A percentile compares a stretch with the other conserved stretches of the same genome.
These are phyloP conservation scores for Luffa aegyptiaca DNA, from an alignment of 306 rosid species.

Conservation along the genomic window DNA sequence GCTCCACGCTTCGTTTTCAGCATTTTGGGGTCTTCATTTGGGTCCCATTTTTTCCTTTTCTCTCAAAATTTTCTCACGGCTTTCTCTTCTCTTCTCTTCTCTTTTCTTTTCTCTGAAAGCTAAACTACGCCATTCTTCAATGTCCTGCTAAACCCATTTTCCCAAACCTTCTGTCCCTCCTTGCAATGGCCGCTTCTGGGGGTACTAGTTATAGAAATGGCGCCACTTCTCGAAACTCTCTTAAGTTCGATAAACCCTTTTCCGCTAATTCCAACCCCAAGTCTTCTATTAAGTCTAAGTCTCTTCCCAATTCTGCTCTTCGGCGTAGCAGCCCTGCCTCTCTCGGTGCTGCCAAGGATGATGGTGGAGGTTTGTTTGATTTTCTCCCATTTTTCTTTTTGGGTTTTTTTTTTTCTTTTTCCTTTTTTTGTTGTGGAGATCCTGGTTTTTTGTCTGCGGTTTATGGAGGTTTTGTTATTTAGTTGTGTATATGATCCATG, in stretches of 20 bases:
- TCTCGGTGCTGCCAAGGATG: constrained; percentile 36
- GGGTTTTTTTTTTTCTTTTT: background rate
- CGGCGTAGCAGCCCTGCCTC: constrained; percentile 75
- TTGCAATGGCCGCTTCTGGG: constrained; percentile 59
- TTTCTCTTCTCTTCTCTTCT: background rate
- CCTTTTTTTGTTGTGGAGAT: constrained; percentile 9
- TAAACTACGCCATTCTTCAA: constrained; percentile 4
- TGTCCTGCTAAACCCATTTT: constrained; percentile 14
- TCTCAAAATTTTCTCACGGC: background rate
- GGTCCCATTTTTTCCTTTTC: background rate
- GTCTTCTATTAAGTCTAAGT: constrained; percentile 48
- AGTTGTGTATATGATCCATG: background rate
- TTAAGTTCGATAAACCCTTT: constrained; percentile 42
- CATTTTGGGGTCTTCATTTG: constrained; percentile 10
- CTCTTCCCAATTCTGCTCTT: constrained; percentile 38
- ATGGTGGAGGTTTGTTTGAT: constrained; percentile 43
- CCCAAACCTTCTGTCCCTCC: background rate
- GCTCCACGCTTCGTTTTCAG: constrained; percentile 15
- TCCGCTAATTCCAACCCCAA: constrained; percentile 42
- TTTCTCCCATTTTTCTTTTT: constrained; percentile 1
- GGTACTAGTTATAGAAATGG: constrained; percentile 43
- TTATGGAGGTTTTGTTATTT: background rate
- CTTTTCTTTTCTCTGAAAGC: background rate
- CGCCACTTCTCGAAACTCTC: constrained; percentile 38
- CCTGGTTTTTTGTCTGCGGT: background rate